These are phyloP conservation scores for Naegleria gruberi DNA, from an alignment of 208 protist genomes.

Conservation along the genomic window DNA sequence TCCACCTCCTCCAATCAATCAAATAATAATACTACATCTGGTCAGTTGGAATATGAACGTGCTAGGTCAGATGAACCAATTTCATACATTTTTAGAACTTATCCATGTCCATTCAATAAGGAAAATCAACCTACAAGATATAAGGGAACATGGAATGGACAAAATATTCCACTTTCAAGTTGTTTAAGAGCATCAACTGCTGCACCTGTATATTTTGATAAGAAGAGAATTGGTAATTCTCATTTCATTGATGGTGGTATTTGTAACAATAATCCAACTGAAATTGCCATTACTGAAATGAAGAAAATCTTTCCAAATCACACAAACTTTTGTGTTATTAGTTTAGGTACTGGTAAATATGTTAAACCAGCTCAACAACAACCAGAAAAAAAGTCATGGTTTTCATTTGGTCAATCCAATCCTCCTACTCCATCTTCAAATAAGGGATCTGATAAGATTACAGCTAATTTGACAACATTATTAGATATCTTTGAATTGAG, in stretches of 20 bases:
- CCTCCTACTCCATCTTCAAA: neutral
- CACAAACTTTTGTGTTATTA: neutral
- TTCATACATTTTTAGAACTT: neutral
- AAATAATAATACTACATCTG: no score
- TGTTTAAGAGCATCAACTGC: neutral
- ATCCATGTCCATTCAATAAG: neutral
- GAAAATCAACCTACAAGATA: neutral
- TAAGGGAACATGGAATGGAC: neutral
- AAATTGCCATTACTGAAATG: neutral
- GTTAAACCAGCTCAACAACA: neutral
- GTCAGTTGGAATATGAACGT: no score
- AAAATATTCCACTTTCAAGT: neutral
- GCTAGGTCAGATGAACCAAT: neutral
- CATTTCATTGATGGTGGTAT: neutral
- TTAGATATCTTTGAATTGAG: constrained; percentile 3
- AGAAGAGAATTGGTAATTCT: neutral
- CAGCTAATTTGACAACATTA: neutral
- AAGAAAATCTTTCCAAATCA: neutral
- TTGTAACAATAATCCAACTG: neutral
- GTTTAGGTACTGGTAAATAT: neutral
- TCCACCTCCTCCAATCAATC: no score
- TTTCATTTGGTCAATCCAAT: neutral
- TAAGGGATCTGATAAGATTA: neutral
- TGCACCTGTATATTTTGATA: neutral
- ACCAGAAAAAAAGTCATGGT: neutral